Base-by-base conservation (phyloP, 2,329 filamentous ascomycete genomes). In the Fusarium longipes region DNA sequence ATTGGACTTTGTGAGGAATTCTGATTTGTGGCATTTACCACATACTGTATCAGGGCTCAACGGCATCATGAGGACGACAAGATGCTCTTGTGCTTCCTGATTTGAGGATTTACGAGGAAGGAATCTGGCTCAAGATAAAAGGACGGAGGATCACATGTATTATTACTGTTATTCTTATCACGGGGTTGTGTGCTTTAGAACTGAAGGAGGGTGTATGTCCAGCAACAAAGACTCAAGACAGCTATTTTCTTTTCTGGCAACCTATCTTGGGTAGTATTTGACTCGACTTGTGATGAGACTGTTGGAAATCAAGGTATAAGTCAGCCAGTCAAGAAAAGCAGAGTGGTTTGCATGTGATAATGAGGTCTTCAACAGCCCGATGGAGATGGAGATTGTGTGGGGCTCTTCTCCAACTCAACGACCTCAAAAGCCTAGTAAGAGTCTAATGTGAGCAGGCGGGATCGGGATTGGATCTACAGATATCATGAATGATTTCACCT, bases 311-410 rank as follows among this genome's bases (percentile, higher is more conserved):
- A 38, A 44, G 24, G 35, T 39, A 12, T 40, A 43, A 29, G 18
- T 33, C 17, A 44, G 18, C 29, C 17, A 44, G 30, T 39, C 20
- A 44, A 40, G 22, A 27, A 38, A 42, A 24, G 12, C 38, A 14
- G 8, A 35, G 29, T 22, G 14, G 29, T 67, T 72, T 60, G 55
- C 70, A 73, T 73, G 70, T 73, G 70, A 73, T 63, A 53, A 44
- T 59, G 44, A 38, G 33, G 56, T 30, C 47, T 36, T 6, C 22
- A n/a, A 36, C 20, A 32, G n/a, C n/a, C n/a, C n/a, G 20, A 48
- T 48, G 22, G 27, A 38, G 30, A 63, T 49, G 42, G 43, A 33
- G 51, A 54, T 40, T 67, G 70, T 67, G 70, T 67, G 70, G 70
- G 70, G 66, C 56, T 24, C 35, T 60, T 64, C 53, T 57, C 52